These are phyloP conservation scores for Cercospora janseana DNA, from an alignment of 2,329 filamentous ascomycete species.

Conservation along the genomic window DNA sequence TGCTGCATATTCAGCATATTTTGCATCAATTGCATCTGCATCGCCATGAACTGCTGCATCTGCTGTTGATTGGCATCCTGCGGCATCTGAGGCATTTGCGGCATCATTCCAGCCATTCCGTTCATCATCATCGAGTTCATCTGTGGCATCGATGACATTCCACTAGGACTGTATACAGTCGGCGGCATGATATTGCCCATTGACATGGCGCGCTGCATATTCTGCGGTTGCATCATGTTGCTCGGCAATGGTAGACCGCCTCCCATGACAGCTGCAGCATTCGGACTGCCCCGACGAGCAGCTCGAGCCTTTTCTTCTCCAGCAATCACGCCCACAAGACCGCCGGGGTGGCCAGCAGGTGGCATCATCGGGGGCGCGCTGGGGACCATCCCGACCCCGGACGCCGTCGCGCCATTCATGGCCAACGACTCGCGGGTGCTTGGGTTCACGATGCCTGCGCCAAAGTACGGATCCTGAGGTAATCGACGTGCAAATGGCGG, in stretches of 20 bases:
- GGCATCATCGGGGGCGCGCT: slow-evolving; percentile 23
- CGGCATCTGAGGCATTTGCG: slow-evolving; percentile 22
- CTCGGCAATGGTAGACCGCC: slow-evolving; percentile 33
- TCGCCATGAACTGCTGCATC: slow-evolving; percentile 42
- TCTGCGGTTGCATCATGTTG: slow-evolving; percentile 32
- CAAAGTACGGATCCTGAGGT: slow-evolving; percentile 81
- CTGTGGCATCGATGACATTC: slow-evolving; percentile 30
- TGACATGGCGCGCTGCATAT: slow-evolving; percentile 37
- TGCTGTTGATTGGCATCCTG: slow-evolving; percentile 32
- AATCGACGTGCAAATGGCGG: slow-evolving; percentile 81
- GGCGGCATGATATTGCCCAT: slow-evolving; percentile 36
- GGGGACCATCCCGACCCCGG: slow-evolving; percentile 39
- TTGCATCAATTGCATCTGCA: slow-evolving; percentile 43
- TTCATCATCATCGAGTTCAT: slow-evolving; percentile 28
- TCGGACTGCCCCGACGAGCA: slow-evolving; percentile 74
- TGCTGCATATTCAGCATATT: slow-evolving; percentile 42
- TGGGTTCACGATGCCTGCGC: slow-evolving; percentile 71
- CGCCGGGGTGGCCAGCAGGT: slow-evolving; percentile 61
- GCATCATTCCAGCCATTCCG: slow-evolving; percentile 28
- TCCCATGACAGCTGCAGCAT: slow-evolving; percentile 42
- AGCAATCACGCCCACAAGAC: slow-evolving; percentile 83
- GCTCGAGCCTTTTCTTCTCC: slow-evolving; percentile 77
- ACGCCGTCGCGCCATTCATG: slow-evolving; percentile 49
- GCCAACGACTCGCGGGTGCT: slow-evolving; percentile 71
- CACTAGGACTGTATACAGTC: slow-evolving; percentile 29